A percentile compares a stretch with the other conserved stretches of the same genome.
Conservation (phyloP, 306 rosid species). For the Citrullus amarus region DNA sequence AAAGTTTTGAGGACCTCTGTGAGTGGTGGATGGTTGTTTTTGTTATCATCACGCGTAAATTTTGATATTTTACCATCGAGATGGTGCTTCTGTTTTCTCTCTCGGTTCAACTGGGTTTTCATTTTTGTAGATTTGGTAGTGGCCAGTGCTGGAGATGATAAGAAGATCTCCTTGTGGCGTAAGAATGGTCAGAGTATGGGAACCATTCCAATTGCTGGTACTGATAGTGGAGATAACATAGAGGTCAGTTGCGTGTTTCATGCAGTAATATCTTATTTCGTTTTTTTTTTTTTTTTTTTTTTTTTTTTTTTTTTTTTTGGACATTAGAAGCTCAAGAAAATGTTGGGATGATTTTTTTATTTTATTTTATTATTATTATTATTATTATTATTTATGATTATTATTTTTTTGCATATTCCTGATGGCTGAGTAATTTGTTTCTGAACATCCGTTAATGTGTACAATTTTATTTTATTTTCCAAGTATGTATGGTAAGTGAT, state of each 20-base stretch:
- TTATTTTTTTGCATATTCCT: background rate
- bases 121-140: slow-evolving; percentile 67
- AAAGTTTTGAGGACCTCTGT: background rate
- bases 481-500: background rate
- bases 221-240: slow-evolving; percentile 65
- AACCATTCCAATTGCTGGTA: slow-evolving; percentile 75
- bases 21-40: background rate
- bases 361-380: no score
- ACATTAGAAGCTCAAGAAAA: background rate
- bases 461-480: background rate
- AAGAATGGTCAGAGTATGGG: slow-evolving; percentile 94
- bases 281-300: background rate
- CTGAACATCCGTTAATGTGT: background rate
- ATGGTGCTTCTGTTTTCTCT: background rate
- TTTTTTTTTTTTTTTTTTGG: background rate
- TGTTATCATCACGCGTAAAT: background rate
- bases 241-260: slow-evolving; percentile 35
- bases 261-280: background rate
- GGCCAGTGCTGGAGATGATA: slow-evolving; percentile 97
- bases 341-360: background rate
- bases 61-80: background rate
- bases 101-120: slow-evolving; percentile 8
- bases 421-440: background rate
- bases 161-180: slow-evolving; percentile 81
- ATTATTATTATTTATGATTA: no score